Conservation (phyloP, 805 yeast genomes). For the Lachancea quebecensis region DNA sequence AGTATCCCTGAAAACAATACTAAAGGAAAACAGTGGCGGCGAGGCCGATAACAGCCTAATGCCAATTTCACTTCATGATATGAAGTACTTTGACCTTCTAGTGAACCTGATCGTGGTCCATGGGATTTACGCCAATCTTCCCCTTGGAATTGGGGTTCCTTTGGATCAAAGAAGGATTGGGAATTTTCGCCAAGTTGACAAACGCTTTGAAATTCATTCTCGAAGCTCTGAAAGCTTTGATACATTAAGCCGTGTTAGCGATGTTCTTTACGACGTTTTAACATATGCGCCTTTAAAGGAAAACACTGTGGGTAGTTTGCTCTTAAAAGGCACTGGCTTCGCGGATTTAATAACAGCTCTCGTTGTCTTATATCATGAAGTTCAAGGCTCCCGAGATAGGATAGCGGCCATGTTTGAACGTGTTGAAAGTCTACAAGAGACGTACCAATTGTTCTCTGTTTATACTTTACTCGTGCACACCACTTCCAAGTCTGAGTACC, state of each 20-base stretch:
- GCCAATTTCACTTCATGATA: conserved; percentile 76
- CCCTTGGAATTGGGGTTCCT: conserved; percentile 55
- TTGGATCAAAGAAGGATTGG: conserved; percentile 51
- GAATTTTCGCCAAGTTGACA: conserved; percentile 35
- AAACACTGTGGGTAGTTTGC: conserved; percentile 32
- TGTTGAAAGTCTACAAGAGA: conserved; percentile 44
- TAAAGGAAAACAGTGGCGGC: conserved; percentile 6
- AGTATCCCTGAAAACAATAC: conserved; percentile 8
- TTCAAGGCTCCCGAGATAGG: conserved; percentile 28
- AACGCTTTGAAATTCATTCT: conserved; percentile 16
- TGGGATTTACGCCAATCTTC: conserved; percentile 62
- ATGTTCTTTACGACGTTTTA: conserved; percentile 21
- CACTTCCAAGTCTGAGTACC: conserved; percentile 41
- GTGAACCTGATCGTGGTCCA: conserved; percentile 58
- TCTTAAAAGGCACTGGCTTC: conserved; percentile 60
- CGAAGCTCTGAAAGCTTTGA: conserved; percentile 10
- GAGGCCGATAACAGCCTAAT: conserved; percentile 28
- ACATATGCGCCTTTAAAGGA: conserved; percentile 11
- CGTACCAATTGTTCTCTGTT: conserved; percentile 58
- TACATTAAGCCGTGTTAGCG: conserved; percentile 14
- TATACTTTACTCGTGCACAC: conserved; percentile 53
- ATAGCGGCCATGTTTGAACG: conserved; percentile 15
- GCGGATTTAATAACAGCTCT: conserved; percentile 51
- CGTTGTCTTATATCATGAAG: conserved; percentile 31
- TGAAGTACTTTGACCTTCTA: conserved; percentile 62